These are phyloP conservation scores for Nicotiana noctiflora DNA, from an alignment of 257 asterid genomes.

Conservation along the genomic window DNA sequence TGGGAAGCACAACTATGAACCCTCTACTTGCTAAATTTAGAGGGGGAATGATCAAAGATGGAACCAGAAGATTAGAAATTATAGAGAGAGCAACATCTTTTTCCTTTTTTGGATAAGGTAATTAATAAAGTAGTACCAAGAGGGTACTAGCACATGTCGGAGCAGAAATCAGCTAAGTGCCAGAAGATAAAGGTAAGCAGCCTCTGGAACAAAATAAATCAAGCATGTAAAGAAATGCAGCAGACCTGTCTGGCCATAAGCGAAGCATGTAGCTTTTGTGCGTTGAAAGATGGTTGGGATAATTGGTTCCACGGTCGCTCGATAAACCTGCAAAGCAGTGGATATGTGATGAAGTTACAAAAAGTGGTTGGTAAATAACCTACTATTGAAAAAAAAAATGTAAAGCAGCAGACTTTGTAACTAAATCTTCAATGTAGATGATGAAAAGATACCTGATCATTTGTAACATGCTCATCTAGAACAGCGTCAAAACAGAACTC, in stretches of 20 bases:
- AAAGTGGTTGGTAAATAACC: neutral
- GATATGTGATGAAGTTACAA: constrained; percentile 7
- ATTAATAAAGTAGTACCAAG: neutral
- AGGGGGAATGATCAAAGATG: neutral
- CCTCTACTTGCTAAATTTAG: neutral
- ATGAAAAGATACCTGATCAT: constrained; percentile 69
- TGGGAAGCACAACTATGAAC: neutral
- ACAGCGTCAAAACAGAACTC: constrained; percentile 99
- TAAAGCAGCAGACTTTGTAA: neutral
- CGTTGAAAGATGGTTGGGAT: constrained; percentile 95
- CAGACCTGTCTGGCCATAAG: constrained; percentile 99
- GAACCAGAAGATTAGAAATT: neutral
- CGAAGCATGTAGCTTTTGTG: constrained; percentile 97
- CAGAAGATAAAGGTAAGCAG: neutral
- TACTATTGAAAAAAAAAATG: neutral
- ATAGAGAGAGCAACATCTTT: neutral
- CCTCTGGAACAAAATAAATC: neutral
- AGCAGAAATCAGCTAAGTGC: neutral
- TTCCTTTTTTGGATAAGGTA: neutral
- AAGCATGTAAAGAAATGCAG: neutral
- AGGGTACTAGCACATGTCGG: neutral
- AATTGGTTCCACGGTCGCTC: constrained; percentile 91
- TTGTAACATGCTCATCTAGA: constrained; percentile 81
- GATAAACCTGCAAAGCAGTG: constrained; percentile 59
- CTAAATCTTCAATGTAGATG: neutral